Evolutionary conservation across 1,139 yeast species (phyloP).

Genomic region (Candida tetrigidarum): DNA sequence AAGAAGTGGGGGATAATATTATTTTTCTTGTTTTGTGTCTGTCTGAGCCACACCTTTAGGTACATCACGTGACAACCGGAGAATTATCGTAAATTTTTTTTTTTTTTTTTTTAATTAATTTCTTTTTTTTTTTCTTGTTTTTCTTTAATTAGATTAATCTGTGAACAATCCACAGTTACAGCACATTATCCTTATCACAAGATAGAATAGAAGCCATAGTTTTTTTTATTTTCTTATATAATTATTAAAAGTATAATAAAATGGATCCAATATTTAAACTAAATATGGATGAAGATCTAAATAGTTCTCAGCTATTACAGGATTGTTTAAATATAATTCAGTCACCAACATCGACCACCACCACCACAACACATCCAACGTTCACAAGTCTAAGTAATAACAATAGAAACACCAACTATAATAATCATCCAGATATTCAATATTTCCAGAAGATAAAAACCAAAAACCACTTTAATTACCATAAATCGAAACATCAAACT

Average conservation of each 20-base stretch:
- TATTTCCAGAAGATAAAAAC: constrained; percentile 40
- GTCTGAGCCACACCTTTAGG: no score
- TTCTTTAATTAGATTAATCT: no score
- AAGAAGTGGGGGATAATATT: no score
- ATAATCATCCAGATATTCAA: constrained; percentile 43
- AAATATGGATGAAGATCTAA: constrained; percentile 6
- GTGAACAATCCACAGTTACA: background rate
- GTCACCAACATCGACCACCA: constrained; percentile 24
- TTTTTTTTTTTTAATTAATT: no score
- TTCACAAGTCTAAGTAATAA: background rate
- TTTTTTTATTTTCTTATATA: no score
- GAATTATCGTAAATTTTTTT: no score
- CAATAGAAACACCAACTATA: constrained; percentile 11
- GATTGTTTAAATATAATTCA: constrained; percentile 32
- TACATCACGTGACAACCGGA: no score
- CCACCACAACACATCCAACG: constrained; percentile 7
- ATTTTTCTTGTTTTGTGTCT: no score
- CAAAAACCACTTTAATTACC: constrained; percentile 43
- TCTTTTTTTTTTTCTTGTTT: background rate
- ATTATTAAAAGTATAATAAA: no score
- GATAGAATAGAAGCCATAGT: background rate
- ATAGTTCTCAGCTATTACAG: constrained; percentile 30
- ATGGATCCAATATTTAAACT: constrained; percentile 8
- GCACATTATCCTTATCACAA: no score
- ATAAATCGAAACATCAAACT: constrained; percentile 28